Conservation (phyloP, 345 rosid species). For the Lenwebbia sp. region DNA sequence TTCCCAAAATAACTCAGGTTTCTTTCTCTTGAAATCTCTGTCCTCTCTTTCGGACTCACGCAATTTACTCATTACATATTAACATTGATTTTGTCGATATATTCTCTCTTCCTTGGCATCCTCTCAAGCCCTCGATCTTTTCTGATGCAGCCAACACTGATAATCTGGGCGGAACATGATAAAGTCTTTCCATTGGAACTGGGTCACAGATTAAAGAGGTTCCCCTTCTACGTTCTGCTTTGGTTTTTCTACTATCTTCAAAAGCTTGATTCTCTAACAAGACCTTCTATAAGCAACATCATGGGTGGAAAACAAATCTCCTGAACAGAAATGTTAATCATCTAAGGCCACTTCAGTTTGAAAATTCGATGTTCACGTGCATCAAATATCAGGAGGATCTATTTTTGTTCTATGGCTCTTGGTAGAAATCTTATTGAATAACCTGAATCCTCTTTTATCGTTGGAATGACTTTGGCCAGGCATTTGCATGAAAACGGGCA, state of each 20-base stretch:
- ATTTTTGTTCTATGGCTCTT: neutral
- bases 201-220: constrained; percentile 9
- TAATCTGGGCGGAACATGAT: constrained; percentile 8
- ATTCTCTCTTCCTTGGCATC: neutral
- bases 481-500: constrained; percentile 2
- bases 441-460: neutral
- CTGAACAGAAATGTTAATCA: neutral
- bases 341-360: neutral
- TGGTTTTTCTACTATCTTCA: neutral
- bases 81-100: neutral
- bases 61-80: neutral
- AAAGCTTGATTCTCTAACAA: neutral
- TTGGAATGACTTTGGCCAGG: neutral
- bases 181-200: constrained; percentile 5
- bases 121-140: neutral
- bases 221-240: neutral
- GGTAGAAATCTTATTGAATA: neutral
- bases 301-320: neutral
- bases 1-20: constrained; percentile 9
- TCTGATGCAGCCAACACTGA: neutral
- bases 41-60: neutral
- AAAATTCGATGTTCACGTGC: neutral
- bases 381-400: neutral
- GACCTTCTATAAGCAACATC: neutral
- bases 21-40: neutral